Conservation (phyloP, 140 eudicot genomes). For the Anethum foeniculum region DNA sequence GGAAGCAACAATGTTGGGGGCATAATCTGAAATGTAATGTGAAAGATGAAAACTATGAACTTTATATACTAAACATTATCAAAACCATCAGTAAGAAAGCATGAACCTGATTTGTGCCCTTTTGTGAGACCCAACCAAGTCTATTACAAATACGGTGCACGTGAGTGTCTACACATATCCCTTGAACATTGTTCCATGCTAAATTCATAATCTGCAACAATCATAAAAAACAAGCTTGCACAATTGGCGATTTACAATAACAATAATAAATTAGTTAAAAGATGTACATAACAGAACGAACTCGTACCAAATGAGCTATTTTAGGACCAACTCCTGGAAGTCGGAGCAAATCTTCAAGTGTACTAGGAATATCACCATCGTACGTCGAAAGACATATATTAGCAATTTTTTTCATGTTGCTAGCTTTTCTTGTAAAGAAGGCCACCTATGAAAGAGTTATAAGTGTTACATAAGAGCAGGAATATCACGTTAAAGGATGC, state of each 20-base stretch:
- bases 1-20: neutral
- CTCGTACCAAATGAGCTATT: conserved; percentile 84
- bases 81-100: neutral
- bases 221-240: neutral
- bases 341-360: conserved; percentile 59
- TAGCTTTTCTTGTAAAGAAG: conserved; percentile 81
- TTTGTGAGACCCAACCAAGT: conserved; percentile 83
- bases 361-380: conserved; percentile 79
- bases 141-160: conserved; percentile 95
- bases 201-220: conserved; percentile 62
- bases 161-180: conserved; percentile 96
- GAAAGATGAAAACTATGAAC: neutral
- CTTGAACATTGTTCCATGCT: conserved; percentile 93
- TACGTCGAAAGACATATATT: conserved; percentile 52
- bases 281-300: too few relatives aligned
- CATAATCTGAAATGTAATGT: neutral
- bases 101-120: conserved; percentile 45
- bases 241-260: neutral
- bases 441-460: conserved; percentile 48
- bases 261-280: neutral
- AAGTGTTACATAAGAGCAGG: neutral
- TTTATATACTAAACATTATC: neutral
- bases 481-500: neutral
- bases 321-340: conserved; percentile 99
- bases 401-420: conserved; percentile 79